Base-by-base conservation (phyloP, 805 yeast species). In the Wickerhamomyces bisporus region DNA sequence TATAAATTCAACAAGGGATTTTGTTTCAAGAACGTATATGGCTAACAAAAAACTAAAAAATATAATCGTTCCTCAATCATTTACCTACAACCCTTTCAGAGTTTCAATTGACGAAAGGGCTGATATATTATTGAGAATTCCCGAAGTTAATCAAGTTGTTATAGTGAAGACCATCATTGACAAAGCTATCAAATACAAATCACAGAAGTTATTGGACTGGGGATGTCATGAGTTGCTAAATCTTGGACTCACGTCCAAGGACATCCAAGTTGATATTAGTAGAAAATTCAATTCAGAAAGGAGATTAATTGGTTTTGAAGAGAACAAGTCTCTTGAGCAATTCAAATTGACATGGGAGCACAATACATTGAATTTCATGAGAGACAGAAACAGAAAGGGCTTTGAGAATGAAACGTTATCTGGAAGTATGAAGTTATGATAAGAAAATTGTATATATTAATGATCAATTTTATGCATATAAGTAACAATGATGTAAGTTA, bases 121-220 rank as follows among this genome's bases (percentile, higher is more conserved):
- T 6, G 25, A n/a, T 3, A 39, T 49, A 3, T 40, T 48, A 19
- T 16, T 52, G 3, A 15, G 21, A 11, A 38, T 52, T 9, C 36
- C 40, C 26, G 30, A 43, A 8, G 35, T 37, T 10, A 38, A 48
- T 5, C 45, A 39, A 23, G 14, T 41, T 2, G 31, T 43, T 11
- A 41, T 49, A 4, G 38, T 50, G 9, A 45, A 49, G 35, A 50
- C 55, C 5, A 49, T 52, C 18, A 18, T 48, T 32, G 50, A 47
- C 21, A 31, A 39, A 31, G 52, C 55, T 4, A 32, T 38, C 31
- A 36, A 21, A 14, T 15, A 24, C 4, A 28, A 25, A 21, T 31
- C 40, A 35, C 21, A 24, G 5, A 7, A 35, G 0, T 28, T 43
- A 3, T 37, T 44, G 16, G 39, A 40, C 3, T 52, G 57, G 57